A percentile compares a stretch with the other conserved stretches of the same genome.
Conservation (phyloP, 495 filamentous ascomycete genomes). For the Schizothecium vesticola region DNA sequence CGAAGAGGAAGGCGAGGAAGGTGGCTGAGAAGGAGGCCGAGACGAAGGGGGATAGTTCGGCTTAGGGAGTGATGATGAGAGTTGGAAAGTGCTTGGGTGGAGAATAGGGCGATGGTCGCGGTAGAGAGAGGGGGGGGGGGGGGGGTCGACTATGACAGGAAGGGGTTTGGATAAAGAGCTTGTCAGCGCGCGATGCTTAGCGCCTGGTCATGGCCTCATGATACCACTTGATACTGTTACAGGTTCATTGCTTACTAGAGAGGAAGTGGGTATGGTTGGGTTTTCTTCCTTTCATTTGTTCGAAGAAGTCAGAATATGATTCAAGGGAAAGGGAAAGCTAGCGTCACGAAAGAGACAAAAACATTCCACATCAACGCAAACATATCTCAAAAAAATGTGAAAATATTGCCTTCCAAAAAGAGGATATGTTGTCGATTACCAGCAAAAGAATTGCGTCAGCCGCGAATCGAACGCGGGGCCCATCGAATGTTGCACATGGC, state of each 20-base stretch:
- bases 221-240: background rate
- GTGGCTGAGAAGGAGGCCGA: background rate
- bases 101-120: no score
- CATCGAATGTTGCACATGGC: constrained; percentile 33
- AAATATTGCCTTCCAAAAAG: background rate
- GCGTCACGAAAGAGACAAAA: background rate
- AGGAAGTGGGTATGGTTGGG: background rate
- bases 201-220: background rate
- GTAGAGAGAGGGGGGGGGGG: no score
- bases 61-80: background rate
- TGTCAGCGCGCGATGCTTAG: background rate
- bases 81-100: no score
- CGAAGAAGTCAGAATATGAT: no score
- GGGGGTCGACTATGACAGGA: no score
- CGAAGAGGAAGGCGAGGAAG: background rate
- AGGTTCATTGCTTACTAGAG: background rate
- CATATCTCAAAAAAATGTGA: no score
- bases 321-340: no score
- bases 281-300: no score
- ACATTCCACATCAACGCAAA: no score
- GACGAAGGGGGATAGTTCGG: background rate
- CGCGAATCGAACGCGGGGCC: constrained; percentile 51
- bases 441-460: constrained; percentile 33
- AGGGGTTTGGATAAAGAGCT: background rate
- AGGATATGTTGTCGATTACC: accelerated